Evolutionary conservation across 169 alveolate species (phyloP).

Genomic region (Plasmodium falciparum): DNA sequence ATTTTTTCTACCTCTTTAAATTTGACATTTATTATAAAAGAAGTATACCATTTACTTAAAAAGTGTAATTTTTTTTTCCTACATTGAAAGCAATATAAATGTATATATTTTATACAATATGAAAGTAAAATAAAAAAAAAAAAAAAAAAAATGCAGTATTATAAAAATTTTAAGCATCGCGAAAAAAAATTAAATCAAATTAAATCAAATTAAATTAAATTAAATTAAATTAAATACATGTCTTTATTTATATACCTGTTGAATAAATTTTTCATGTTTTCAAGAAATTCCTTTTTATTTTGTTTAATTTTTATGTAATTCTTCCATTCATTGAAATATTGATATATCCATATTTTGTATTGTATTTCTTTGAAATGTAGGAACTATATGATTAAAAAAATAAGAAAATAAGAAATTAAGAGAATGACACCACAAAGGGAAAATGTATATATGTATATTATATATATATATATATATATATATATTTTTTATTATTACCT

Average conservation of each 20-base stretch:
- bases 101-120: not conserved
- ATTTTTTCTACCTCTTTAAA: constrained; percentile 33
- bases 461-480: not conserved
- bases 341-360: constrained; percentile 6
- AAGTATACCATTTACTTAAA: constrained; percentile 61
- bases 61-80: constrained; percentile 40
- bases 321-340: constrained; percentile 23
- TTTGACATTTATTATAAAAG: constrained; percentile 16
- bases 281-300: constrained; percentile 27
- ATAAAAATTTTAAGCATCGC: constrained; percentile 4
- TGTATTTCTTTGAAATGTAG: constrained; percentile 30
- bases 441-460: not conserved
- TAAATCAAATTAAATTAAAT: not conserved
- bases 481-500: constrained; percentile 6
- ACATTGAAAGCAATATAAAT: not conserved
- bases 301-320: constrained; percentile 14
- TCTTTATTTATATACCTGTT: constrained; percentile 18
- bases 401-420: constrained; percentile 8
- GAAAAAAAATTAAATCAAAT: not conserved
- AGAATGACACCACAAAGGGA: not conserved
- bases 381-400: constrained; percentile 4
- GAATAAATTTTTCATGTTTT: constrained; percentile 22
- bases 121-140: not conserved
- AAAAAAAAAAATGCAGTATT: not conserved
- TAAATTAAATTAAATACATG: not conserved